Evolutionary conservation across 1,139 yeast genomes (phyloP).

Genomic region (Yarrowia galli): DNA sequence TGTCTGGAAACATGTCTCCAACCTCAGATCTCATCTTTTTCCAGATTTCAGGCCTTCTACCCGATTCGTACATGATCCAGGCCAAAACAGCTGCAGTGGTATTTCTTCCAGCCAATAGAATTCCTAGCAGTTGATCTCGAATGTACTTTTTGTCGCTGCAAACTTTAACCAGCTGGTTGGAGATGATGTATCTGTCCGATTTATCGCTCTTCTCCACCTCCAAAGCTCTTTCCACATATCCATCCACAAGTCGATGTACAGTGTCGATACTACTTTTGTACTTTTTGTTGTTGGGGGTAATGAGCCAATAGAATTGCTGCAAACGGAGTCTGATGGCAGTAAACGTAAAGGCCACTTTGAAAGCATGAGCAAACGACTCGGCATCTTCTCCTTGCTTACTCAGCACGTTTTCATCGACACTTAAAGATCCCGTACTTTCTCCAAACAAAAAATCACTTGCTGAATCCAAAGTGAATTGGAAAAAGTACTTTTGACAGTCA

Average conservation of each 20-base stretch:
- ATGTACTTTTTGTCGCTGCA: conserved; percentile 59
- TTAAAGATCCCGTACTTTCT: conserved; percentile 57
- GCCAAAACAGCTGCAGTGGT: conserved; percentile 65
- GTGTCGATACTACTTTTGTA: conserved; percentile 49
- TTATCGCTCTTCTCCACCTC: conserved; percentile 40
- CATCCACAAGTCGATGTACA: conserved; percentile 50
- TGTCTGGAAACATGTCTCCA: conserved; percentile 42
- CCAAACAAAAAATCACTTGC: conserved; percentile 69
- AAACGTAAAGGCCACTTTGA: conserved; percentile 54
- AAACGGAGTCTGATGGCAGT: conserved; percentile 17
- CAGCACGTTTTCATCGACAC: conserved; percentile 40
- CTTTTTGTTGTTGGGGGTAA: conserved; percentile 47
- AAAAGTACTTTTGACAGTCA: conserved; percentile 61
- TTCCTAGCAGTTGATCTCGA: conserved; percentile 61
- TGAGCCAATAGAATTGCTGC: conserved; percentile 40
- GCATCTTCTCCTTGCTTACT: conserved; percentile 11
- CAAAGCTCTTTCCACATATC: conserved; percentile 48
- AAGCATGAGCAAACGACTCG: conserved; percentile 46
- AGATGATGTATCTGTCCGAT: conserved; percentile 53
- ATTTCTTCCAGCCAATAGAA: conserved; percentile 64
- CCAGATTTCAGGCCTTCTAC: conserved; percentile 56
- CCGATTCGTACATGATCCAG: conserved; percentile 57
- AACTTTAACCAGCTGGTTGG: conserved; percentile 60
- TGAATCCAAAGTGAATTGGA: conserved; percentile 62
- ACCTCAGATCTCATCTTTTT: conserved; percentile 55